Conservation (phyloP, 169 alveolate species). For the Cryptosporidium sp. region DNA sequence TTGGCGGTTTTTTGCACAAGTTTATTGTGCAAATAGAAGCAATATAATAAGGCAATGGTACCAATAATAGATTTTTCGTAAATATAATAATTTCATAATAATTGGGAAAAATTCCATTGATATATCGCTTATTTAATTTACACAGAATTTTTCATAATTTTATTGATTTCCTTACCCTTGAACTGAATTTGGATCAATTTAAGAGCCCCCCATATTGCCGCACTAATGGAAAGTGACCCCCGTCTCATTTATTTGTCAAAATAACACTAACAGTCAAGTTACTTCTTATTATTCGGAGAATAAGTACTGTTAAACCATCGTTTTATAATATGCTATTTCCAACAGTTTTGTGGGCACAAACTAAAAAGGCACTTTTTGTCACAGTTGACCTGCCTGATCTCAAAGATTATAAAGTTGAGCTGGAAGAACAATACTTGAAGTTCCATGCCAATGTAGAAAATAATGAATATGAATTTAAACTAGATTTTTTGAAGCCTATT, state of each 20-base stretch:
- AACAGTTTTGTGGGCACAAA: conserved; percentile 83
- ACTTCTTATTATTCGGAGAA: not conserved
- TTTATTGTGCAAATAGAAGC: not conserved
- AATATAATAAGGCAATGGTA: not conserved
- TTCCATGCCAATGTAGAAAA: conserved; percentile 74
- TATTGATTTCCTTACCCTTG: not conserved
- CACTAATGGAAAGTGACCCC: conserved; percentile 8
- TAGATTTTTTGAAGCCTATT: conserved; percentile 77
- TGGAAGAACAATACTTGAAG: conserved; percentile 66
- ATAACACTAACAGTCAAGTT: not conserved
- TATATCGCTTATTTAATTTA: not conserved
- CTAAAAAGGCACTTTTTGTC: conserved; percentile 79
- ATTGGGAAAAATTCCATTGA: not conserved
- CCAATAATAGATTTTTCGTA: not conserved
- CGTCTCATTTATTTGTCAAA: conserved; percentile 36
- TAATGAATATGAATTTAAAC: conserved; percentile 72
- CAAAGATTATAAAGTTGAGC: conserved; percentile 75
- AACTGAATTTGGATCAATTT: not conserved
- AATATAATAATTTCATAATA: too few species aligned
- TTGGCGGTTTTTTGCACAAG: conserved; percentile 2
- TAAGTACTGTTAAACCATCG: not conserved
- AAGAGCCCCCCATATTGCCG: conserved; percentile 31
- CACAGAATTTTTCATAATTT: not conserved
- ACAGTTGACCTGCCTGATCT: conserved; percentile 82
- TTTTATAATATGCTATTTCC: conserved; percentile 78